phyloP scores from a whole-genome alignment of 2,329 filamentous ascomycete species.

The Penicillium nordicum region DNA sequence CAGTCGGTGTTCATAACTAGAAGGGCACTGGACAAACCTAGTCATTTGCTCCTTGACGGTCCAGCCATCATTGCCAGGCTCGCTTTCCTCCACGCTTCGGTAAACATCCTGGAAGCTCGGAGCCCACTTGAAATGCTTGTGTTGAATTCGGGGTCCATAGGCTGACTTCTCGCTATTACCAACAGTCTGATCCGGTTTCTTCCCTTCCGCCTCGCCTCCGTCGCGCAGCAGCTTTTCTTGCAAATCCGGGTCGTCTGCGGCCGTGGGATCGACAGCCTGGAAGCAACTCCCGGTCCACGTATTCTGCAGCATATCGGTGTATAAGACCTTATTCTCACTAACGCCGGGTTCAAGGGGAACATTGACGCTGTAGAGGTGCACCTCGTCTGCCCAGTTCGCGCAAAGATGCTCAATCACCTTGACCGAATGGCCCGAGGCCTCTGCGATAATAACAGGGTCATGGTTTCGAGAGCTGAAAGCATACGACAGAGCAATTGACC shows the following conservation, averaged over 20 bases:
- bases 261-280: constrained; percentile 66
- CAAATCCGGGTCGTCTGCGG: constrained; percentile 57
- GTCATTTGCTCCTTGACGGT: constrained; percentile 82
- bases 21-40: constrained; percentile 54
- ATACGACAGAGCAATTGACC: constrained; percentile 79
- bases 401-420: constrained; percentile 75
- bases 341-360: constrained; percentile 79
- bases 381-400: constrained; percentile 67
- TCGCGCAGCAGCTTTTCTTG: constrained; percentile 73
- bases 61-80: constrained; percentile 88
- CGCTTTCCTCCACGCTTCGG: constrained; percentile 74
- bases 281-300: constrained; percentile 90
- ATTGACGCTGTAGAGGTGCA: constrained; percentile 88
- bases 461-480: constrained; percentile 86
- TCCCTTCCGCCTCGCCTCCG: constrained; percentile 49
- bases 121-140: constrained; percentile 94
- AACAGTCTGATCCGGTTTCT: constrained; percentile 24
- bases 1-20: not conserved
- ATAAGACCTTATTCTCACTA: constrained; percentile 69
- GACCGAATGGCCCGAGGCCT: constrained; percentile 70
- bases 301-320: constrained; percentile 84
- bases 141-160: constrained; percentile 53
- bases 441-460: constrained; percentile 74
- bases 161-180: constrained; percentile 25
- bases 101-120: constrained; percentile 84